Conservation (phyloP, 2,329 filamentous ascomycete genomes). For the Paracamarosporium sp. region DNA sequence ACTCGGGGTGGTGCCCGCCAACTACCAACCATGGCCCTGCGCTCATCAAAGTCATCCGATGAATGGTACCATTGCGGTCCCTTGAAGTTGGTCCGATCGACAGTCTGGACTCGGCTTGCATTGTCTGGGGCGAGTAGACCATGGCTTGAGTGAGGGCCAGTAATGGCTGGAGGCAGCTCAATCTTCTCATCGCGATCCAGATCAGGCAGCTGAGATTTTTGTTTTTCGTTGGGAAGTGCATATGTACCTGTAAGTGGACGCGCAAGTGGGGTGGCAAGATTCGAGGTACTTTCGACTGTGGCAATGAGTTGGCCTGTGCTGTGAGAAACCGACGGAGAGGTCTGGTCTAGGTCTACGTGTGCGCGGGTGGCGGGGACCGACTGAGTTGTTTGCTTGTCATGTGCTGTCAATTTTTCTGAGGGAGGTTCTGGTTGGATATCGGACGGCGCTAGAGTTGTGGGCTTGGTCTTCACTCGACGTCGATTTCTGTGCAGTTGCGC, state of each 20-base stretch:
- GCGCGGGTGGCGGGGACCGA: conserved; percentile 42
- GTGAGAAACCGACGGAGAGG: conserved; percentile 26
- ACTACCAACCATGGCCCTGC: conserved; percentile 48
- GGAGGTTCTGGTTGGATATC: conserved; percentile 14
- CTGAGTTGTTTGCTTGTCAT: conserved; percentile 27
- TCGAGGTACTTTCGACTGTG: conserved; percentile 57
- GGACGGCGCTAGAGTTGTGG: conserved; percentile 15
- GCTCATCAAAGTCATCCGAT: conserved; percentile 44
- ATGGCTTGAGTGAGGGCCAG: conserved; percentile 25
- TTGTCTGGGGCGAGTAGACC: conserved; percentile 9
- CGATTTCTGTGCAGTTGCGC: conserved; percentile 39
- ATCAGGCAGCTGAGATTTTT: conserved; percentile 36
- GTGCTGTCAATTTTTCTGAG: conserved; percentile 24
- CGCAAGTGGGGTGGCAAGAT: conserved; percentile 63
- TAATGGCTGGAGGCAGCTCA: conserved; percentile 43
- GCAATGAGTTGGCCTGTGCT: conserved; percentile 36
- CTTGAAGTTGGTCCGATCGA: conserved; percentile 27
- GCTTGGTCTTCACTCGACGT: conserved; percentile 30
- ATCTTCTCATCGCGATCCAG: conserved; percentile 46
- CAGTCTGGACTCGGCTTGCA: conserved; percentile 16
- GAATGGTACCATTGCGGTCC: conserved; percentile 43
- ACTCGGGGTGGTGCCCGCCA: conserved; percentile 59
- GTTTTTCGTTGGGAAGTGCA: conserved; percentile 4
- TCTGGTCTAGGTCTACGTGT: conserved; percentile 40
- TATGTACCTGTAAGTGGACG: conserved; percentile 44